Conservation (phyloP, 495 filamentous ascomycete species). For the Penicillium longicatenatum region DNA sequence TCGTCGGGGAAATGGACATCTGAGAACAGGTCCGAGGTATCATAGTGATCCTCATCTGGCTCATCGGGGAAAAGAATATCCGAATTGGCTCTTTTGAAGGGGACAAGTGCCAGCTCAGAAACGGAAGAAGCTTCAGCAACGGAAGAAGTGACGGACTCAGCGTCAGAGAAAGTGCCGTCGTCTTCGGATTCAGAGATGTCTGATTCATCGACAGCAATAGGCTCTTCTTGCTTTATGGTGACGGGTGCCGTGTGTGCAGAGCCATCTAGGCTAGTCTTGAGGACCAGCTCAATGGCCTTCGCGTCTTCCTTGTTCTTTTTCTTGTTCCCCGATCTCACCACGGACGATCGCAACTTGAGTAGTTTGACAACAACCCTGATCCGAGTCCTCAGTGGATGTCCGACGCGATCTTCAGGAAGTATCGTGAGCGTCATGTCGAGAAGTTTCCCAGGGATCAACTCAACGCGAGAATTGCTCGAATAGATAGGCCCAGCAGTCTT, state of each 20-base stretch:
- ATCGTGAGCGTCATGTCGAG: slow-evolving; percentile 16
- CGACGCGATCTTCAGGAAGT: not conserved
- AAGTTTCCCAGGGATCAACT: slow-evolving; percentile 4
- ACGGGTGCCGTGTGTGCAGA: not conserved
- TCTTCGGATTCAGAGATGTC: not conserved
- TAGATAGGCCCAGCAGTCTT: not conserved
- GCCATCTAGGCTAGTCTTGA: not conserved
- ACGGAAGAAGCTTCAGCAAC: not conserved
- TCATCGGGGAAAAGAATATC: not conserved
- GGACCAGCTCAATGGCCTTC: slow-evolving; percentile 1
- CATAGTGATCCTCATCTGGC: not conserved
- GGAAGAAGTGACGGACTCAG: not conserved
- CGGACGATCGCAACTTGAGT: slow-evolving; percentile 16
- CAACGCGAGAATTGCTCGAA: not conserved
- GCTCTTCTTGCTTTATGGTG: not conserved
- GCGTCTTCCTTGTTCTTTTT: slow-evolving; percentile 9
- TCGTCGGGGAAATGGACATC: not conserved
- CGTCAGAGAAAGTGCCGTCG: not conserved
- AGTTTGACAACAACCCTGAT: slow-evolving; percentile 21
- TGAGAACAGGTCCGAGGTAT: not conserved
- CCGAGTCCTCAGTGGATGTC: slow-evolving; percentile 13
- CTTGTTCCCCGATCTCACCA: slow-evolving; percentile 1
- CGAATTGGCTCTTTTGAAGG: not conserved
- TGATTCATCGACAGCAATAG: not conserved
- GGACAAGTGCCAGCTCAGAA: not conserved